Base-by-base conservation (phyloP, 2,329 filamentous ascomycete genomes). In the Tolypocladium ophioglossoides region DNA sequence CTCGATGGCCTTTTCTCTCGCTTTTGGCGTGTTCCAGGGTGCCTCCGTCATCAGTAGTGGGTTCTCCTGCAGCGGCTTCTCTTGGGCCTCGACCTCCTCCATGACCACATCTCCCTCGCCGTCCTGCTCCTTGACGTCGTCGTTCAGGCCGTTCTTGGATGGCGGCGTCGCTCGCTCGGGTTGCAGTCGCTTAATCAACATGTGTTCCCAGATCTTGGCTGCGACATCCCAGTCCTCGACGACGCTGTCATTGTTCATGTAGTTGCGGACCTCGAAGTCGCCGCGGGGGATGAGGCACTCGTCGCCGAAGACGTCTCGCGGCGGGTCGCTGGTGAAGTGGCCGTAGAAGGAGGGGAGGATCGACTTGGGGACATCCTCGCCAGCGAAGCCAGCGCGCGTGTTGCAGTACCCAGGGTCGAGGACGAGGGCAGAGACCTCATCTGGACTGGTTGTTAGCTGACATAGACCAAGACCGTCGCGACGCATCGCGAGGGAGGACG, bases 181-280 rank as follows among this genome's bases (percentile, higher is more conserved):
- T 52, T 94, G 95, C 61, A 99, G 78, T 59, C 91, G 85, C 62
- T 89, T 91, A 56, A 91, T 88, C 59, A 99, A 87, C 64, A 91
- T 85, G 71, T 95, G 86, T 70, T 97, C 91, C 91, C 92, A 99
- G 54, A 97, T 74, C 68, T 86, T 86, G 56, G 88, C 81, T 32
- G 91, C 92, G 50, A 86, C 85, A 60, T 99, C 94, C 94, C 94
- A 99, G 70, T 99, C 91, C 70, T 96, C 89, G 50, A 99, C 94
- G 51, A 91, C 82, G 65, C 89, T 90, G 64, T 96, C 91, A 63
- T 82, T 81, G 64, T 85, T 85, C 82, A 96, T 95, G 61, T 95
- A 94, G 72, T 96, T 97, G 71, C 86, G 84, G 59, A 97, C 86
- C 62, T 96, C 88, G 61, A 95, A 79, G 57, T 85, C 80, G 53